phyloP scores from a whole-genome alignment of 2,329 filamentous ascomycete species.

The Hypoxylon sp. region DNA sequence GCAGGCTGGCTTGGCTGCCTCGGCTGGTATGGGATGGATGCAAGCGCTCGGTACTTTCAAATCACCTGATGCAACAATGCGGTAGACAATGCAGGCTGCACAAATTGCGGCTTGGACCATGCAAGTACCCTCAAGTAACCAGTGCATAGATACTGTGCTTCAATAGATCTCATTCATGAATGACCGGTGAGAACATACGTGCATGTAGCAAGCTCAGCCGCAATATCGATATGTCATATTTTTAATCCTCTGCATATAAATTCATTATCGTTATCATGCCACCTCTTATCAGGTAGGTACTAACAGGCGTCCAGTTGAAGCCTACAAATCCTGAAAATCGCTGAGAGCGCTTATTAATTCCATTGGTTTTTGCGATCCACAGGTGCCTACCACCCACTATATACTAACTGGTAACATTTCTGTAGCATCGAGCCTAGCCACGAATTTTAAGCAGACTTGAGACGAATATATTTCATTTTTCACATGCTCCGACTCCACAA shows the following conservation, averaged over 20 bases:
- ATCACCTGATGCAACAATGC: conserved; percentile 50
- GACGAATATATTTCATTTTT: background rate
- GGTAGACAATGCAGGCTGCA: conserved; percentile 51
- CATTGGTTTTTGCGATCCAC: background rate
- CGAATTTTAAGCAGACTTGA: background rate
- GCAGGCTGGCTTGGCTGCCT: conserved; percentile 32
- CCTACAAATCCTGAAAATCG: background rate
- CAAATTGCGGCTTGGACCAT: conserved; percentile 47
- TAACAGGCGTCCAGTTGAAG: background rate
- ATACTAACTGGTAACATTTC: background rate
- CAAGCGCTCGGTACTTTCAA: conserved; percentile 50
- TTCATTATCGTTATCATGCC: background rate
- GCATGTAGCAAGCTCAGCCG: background rate
- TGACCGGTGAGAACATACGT: background rate
- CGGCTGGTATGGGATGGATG: conserved; percentile 41
- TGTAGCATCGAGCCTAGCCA: background rate
- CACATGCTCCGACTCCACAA: background rate
- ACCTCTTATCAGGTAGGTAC: background rate
- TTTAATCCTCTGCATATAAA: background rate
- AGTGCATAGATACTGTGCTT: conserved; percentile 47
- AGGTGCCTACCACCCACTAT: background rate
- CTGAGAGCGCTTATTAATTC: background rate
- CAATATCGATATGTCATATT: background rate
- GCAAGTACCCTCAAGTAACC: conserved; percentile 50
- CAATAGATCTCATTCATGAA: conserved; percentile 7